Evolutionary conservation across 2,329 filamentous ascomycete genomes (phyloP).

Genomic region (Aureobasidium sp.): DNA sequence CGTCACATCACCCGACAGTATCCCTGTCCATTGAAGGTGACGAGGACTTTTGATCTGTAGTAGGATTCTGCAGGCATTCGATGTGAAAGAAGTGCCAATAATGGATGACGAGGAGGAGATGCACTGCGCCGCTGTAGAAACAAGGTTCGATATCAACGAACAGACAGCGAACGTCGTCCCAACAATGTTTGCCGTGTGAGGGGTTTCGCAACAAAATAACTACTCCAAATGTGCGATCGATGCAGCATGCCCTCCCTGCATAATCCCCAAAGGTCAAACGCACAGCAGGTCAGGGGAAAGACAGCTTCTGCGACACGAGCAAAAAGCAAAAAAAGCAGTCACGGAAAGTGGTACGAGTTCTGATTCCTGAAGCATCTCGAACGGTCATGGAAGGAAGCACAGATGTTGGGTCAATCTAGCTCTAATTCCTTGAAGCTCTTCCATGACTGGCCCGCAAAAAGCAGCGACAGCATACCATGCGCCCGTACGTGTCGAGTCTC

Average conservation of each 20-base stretch:
- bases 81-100: background rate
- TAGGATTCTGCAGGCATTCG: background rate
- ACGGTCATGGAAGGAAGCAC: slow-evolving; percentile 7
- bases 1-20: background rate
- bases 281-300: background rate
- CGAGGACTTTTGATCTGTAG: background rate
- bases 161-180: slow-evolving; percentile 6
- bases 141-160: slow-evolving; percentile 8
- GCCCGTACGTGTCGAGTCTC: background rate
- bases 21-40: background rate
- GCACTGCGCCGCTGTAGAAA: background rate
- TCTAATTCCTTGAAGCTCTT: background rate
- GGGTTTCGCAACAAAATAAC: slow-evolving; percentile 2
- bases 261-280: background rate
- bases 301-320: background rate
- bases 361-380: background rate
- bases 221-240: background rate
- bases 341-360: background rate
- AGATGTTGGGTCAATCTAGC: slow-evolving; percentile 2
- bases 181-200: slow-evolving; percentile 3
- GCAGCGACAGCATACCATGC: background rate
- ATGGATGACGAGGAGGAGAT: background rate
- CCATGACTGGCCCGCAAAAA: background rate
- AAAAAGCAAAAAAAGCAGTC: slow-evolving; percentile 5
- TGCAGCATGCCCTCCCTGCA: background rate